Conservation (phyloP, 306 rosid species). For the Betula pendula region DNA sequence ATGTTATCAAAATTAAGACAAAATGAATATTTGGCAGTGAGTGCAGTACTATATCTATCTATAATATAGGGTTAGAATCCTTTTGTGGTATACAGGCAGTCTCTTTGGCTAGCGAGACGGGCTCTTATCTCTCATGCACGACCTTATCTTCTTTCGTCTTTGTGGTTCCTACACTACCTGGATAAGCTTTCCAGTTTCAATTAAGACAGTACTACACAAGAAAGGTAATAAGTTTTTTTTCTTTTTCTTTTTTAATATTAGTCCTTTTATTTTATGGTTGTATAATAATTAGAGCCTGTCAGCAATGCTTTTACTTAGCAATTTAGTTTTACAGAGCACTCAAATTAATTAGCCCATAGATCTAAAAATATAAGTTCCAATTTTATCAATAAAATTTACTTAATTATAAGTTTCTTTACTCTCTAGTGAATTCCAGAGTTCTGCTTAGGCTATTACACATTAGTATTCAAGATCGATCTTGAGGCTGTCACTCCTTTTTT, state of each 20-base stretch:
- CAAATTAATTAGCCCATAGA: background rate
- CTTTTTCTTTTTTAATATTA: no score
- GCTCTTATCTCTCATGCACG: slow-evolving; percentile 48
- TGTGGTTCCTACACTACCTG: background rate
- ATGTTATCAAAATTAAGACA: background rate
- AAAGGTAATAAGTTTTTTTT: background rate
- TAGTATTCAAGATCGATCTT: no score
- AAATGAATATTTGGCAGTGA: background rate
- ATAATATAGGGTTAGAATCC: slow-evolving; percentile 18
- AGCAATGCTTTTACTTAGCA: no score
- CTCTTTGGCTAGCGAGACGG: slow-evolving; percentile 61
- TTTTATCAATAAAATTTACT: no score
- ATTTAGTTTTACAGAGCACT: background rate
- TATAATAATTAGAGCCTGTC: no score
- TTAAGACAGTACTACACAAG: background rate
- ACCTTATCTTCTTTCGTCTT: slow-evolving; percentile 44
- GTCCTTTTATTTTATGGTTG: no score
- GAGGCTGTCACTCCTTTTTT: no score
- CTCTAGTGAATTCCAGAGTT: no score
- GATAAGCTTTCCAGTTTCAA: background rate
- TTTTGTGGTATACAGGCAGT: slow-evolving; percentile 45
- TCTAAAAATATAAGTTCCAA: no score
- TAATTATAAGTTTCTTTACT: no score
- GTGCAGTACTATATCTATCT: no score
- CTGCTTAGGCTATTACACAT: no score